A percentile compares a stretch with the other conserved stretches of the same genome.
These are phyloP conservation scores for Exophiala aquamarina DNA, from an alignment of 2,329 filamentous ascomycete genomes.

Conservation along the genomic window DNA sequence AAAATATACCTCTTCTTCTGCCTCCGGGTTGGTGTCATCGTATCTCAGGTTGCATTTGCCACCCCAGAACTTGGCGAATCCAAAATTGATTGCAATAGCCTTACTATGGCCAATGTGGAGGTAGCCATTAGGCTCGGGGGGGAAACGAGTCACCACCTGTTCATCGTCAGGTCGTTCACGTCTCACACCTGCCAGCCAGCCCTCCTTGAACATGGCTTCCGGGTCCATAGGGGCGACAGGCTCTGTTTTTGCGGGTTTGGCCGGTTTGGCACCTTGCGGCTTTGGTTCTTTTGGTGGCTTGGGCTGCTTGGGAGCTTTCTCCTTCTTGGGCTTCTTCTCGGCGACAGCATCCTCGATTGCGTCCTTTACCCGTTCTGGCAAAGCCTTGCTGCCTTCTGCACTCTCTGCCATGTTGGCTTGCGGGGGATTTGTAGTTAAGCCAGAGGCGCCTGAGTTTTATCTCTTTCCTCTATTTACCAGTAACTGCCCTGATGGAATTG, in stretches of 20 bases:
- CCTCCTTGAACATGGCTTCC: conserved; percentile 75
- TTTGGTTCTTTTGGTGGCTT: conserved; percentile 35
- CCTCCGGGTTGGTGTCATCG: conserved; percentile 94
- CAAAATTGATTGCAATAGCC: conserved; percentile 94
- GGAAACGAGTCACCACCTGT: conserved; percentile 66
- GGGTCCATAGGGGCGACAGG: conserved; percentile 39
- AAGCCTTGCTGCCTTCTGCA: conserved; percentile 15
- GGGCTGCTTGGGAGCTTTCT: conserved; percentile 44
- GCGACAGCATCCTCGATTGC: conserved; percentile 30
- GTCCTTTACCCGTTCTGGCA: conserved; percentile 39
- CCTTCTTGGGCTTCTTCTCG: conserved; percentile 34
- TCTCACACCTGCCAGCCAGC: conserved; percentile 72
- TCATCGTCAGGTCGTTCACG: conserved; percentile 62
- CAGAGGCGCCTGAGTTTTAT: too few relatives aligned
- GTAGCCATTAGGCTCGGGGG: conserved; percentile 88
- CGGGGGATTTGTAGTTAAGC: not conserved
- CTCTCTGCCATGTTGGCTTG: conserved; percentile 22
- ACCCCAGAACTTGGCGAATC: conserved; percentile 81
- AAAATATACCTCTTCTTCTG: conserved; percentile 88
- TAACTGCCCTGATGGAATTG: too few relatives aligned
- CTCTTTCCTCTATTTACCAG: too few relatives aligned
- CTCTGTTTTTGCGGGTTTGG: conserved; percentile 33
- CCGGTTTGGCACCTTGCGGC: conserved; percentile 26
- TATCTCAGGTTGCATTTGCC: conserved; percentile 77
- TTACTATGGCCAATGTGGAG: conserved; percentile 93